phyloP scores from a whole-genome alignment of 768 basidiomycete species.

The Pleurotus eryngii region DNA sequence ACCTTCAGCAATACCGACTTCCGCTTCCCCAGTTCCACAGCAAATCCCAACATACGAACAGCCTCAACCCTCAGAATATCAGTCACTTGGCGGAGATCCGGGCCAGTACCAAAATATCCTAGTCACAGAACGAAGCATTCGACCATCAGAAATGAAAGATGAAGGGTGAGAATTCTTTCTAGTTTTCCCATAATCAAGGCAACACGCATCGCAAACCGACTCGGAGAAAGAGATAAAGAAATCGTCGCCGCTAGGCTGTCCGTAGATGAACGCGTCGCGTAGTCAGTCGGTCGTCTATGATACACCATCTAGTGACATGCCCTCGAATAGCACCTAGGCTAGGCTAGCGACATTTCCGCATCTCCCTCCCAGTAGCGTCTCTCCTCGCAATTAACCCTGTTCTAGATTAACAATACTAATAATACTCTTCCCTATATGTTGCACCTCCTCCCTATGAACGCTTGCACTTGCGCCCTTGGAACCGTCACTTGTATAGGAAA shows the following conservation, averaged over 20 bases:
- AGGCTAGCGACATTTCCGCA: slow-evolving; percentile 52
- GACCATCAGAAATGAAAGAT: slow-evolving; percentile 93
- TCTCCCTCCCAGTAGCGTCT: slow-evolving; percentile 73
- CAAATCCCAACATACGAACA: slow-evolving; percentile 81
- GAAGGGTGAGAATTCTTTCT: slow-evolving; percentile 81
- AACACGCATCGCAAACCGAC: not conserved
- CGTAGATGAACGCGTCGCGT: slow-evolving; percentile 24
- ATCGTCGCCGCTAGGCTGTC: slow-evolving; percentile 11
- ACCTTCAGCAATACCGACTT: slow-evolving; percentile 10
- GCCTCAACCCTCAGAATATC: slow-evolving; percentile 51
- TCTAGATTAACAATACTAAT: slow-evolving; percentile 82
- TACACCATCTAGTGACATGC: slow-evolving; percentile 60
- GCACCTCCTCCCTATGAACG: slow-evolving; percentile 16
- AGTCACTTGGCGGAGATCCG: slow-evolving; percentile 31
- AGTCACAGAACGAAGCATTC: slow-evolving; percentile 60
- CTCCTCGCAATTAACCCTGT: slow-evolving; percentile 55
- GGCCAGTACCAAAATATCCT: slow-evolving; percentile 42
- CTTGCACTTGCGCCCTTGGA: slow-evolving; percentile 22
- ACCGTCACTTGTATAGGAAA: slow-evolving; percentile 67
- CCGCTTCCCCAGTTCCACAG: slow-evolving; percentile 39
- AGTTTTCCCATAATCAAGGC: not conserved
- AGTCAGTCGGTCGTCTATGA: slow-evolving; percentile 44
- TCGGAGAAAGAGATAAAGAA: slow-evolving; percentile 3
- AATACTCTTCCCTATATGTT: slow-evolving; percentile 51
- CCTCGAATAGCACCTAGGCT: slow-evolving; percentile 67